Base-by-base conservation (phyloP, 192 early-diverging fungal species). In the Pecoramyces ruminantium region DNA sequence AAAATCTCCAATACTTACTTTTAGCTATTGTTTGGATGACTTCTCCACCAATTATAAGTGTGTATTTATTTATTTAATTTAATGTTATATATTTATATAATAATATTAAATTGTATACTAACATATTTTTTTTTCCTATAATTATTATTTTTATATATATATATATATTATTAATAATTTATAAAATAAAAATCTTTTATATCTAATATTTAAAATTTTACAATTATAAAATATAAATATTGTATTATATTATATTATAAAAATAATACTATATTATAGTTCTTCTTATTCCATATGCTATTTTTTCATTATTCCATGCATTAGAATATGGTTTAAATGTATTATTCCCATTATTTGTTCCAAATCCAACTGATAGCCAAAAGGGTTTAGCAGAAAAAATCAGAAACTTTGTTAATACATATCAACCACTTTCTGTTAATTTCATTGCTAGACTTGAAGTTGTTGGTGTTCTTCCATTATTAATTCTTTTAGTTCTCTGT, bases 301-400 rank as follows among this genome's bases (percentile, higher is more conserved):
- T 89, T 78, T 95, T 94, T 80, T 93, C 94, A 11, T 80, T 92
- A 79, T 93, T 95, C 84, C 93, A 95, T 82, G 86, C 89, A 3
- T 83, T 93, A 79, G 91, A 89, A 81, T 95, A 93, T 84, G 80
- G 88, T 30, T 89, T 93, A 77, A 87, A 88, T 29, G 92, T 90
- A 79, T 79, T 94, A 77, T 81, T 94, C 27, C 93, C 91, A n/a
- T 87, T 86, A 27, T 79, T 92, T 25, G 86, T 91, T 81, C 93
- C 93, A 16, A 40, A 42, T 21, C 78, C 84, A 9, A 81, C 83
- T 21, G 79, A 17, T 79, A 83, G 34, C 83, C 81, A 83, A 85
- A 78, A 84, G 85, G 83, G 27, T 78, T 84, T 29, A 58, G 85
- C 89, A 82, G 83, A 82, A 25, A 86, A 85, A 84, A 89, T 90